Base-by-base conservation (phyloP, 2,329 filamentous ascomycete genomes). In the Fusarium pilosicola region DNA sequence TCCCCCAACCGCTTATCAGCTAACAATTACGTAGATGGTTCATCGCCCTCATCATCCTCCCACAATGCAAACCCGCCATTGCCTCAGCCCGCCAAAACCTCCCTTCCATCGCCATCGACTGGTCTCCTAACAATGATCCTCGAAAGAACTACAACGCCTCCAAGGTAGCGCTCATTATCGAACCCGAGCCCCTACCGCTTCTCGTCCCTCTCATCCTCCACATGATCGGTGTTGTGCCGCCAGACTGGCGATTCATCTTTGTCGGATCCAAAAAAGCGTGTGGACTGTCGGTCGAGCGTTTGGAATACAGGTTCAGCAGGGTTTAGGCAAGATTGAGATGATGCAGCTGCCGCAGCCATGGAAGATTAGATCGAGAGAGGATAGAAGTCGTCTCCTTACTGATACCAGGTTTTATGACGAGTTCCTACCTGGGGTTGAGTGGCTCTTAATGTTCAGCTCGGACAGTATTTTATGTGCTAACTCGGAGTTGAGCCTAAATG, bases 1-100 rank as follows among this genome's bases (percentile, higher is more conserved):
- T 36, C 34, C 34, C 17, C 34, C 17, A 18, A 5, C 17, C 11
- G 6, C 17, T 24, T 4, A 14, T 20, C 0, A 11, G 5, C n/a
- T 34, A 34, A 51, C 22, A 10, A 0, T 17, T 12, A 13, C 7
- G 6, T 3, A 52, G 49, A 14, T 52, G 32, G 49, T 24, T 52
- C n/a, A 11, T 22, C 18, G 49, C 49, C 1, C 22, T 34, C 17
- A 9, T 52, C 3, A 6, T 52, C 1, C 32, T 52, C 8, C 32
- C 30, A 1, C 48, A 52, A 34, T 52, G 8, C 17, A 24, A 34
- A 15, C 32, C 49, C 3, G n/a, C 32, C 4, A 52, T 52, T 0
- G 18, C 2, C 1, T 26, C 30, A 20, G 32, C 32, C 0, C 32
- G 49, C 0, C 49, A 36, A 3, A 52, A 24, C 4, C 32, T 52